Evolutionary conservation across 768 basidiomycete species (phyloP).

Genomic region (Leccinum imitatum): DNA sequence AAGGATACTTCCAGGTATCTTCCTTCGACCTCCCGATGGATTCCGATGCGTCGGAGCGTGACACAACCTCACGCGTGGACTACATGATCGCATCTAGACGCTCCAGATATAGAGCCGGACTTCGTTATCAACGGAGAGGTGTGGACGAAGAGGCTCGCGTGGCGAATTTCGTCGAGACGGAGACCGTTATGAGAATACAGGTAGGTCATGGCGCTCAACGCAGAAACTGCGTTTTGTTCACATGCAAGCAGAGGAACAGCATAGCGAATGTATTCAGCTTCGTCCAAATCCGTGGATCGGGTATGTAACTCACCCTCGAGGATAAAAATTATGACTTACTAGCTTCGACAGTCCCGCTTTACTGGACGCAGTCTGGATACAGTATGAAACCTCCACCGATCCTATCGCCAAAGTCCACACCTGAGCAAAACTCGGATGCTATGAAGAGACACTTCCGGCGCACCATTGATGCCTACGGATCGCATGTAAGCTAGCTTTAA

Average conservation of each 20-base stretch:
- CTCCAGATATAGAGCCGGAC: constrained; percentile 85
- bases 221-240: neutral
- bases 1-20: constrained; percentile 84
- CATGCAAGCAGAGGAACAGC: constrained; percentile 59
- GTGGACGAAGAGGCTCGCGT: constrained; percentile 92
- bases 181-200: constrained; percentile 82
- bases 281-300: constrained; percentile 90
- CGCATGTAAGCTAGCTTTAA: constrained; percentile 52
- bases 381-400: constrained; percentile 86
- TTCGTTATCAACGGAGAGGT: constrained; percentile 93
- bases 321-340: neutral
- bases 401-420: constrained; percentile 70
- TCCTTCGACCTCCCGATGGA: constrained; percentile 59
- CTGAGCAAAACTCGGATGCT: constrained; percentile 66
- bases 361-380: constrained; percentile 88
- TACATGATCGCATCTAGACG: constrained; percentile 85
- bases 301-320: constrained; percentile 37
- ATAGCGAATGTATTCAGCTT: constrained; percentile 81
- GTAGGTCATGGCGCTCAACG: constrained; percentile 38
- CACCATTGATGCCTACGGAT: constrained; percentile 68
- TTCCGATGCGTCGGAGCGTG: constrained; percentile 36
- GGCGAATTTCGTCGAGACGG: constrained; percentile 96
- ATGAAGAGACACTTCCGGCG: constrained; percentile 73
- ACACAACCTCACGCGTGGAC: constrained; percentile 50
- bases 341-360: constrained; percentile 70